These are phyloP conservation scores for Clarireedia homoeocarpa DNA, from an alignment of 2,329 filamentous ascomycete genomes.

Conservation along the genomic window DNA sequence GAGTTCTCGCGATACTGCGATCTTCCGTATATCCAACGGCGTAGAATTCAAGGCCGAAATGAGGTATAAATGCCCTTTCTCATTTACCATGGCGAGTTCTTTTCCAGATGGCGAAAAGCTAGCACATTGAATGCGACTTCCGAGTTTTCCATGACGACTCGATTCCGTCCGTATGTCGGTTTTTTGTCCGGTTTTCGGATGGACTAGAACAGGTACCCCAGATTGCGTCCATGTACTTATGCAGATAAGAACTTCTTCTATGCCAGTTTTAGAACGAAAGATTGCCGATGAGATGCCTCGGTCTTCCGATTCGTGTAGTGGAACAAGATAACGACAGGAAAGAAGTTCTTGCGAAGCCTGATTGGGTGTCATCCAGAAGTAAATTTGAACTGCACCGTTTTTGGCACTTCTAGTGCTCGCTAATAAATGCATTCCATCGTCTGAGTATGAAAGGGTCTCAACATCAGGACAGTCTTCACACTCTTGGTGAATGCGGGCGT, in stretches of 20 bases:
- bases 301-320: constrained; percentile 36
- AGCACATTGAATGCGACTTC: constrained; percentile 33
- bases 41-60: constrained; percentile 33
- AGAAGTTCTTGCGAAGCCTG: constrained; percentile 30
- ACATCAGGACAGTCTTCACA: constrained; percentile 32
- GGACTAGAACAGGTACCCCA: constrained; percentile 33
- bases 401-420: constrained; percentile 32
- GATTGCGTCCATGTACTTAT: constrained; percentile 37
- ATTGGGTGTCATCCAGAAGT: constrained; percentile 33
- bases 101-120: constrained; percentile 33
- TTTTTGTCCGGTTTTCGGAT: constrained; percentile 32
- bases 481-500: constrained; percentile 29
- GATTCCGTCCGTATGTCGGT: constrained; percentile 31
- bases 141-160: constrained; percentile 29
- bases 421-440: constrained; percentile 33
- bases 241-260: constrained; percentile 32
- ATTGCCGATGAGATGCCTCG: constrained; percentile 33
- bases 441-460: constrained; percentile 35
- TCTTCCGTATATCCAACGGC: constrained; percentile 31
- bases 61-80: constrained; percentile 34
- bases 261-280: constrained; percentile 29
- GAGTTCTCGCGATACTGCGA: constrained; percentile 32
- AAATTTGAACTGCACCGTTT: constrained; percentile 33
- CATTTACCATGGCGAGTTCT: constrained; percentile 35
- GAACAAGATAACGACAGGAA: constrained; percentile 33